Base-by-base conservation (phyloP, 768 basidiomycete genomes). In the Boletus rufocinnamomeus region DNA sequence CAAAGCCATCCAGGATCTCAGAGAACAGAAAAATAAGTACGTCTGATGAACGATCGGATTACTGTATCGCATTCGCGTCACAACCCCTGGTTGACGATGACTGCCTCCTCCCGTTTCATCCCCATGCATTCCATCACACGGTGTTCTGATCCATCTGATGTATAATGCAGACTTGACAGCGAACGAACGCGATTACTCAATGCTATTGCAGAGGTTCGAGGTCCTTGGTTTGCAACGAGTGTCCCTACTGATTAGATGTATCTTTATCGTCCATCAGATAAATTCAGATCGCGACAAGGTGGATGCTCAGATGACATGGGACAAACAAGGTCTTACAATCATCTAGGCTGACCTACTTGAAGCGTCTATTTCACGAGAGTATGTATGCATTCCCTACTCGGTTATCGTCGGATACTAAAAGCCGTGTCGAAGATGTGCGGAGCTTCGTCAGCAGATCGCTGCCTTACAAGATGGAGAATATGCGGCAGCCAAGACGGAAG, bases 1-100 rank as follows among this genome's bases (percentile, higher is more conserved):
- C 61, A 89, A 85, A 63, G 82, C 87, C 9, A 84, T 93, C 17
- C 88, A 93, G 73, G 91, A 93, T 68, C 76, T 93, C 46, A 83
- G 83, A 54, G 91, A 91, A 71, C 91, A 93, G 76, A 88, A 87
- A 72, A 91, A 93, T 71, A 87, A 89, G 91, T 91, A 68, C 46
- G 84, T 75, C 19, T 30, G 51, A 58, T 49, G 55, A 48, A 49
- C 25, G 56, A 50, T 47, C 48, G n/a, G 27, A n/a, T 21, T 11
- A 9, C 35, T 13, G 23, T 45, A 49, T 37, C 30, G 47, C 32
- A n/a, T 34, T 50, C 25, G 38, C 30, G 45, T 45, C 27, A 44
- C 35, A 21, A 30, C 13, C 14, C 19, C 17, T 25, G 27, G 25
- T 23, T 19, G 16, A 27, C 32, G 49, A 60, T 46, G 47, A 32